Percentiles rank a stretch among this genome's conserved stretches.
Conservation (phyloP, 2,329 filamentous ascomycete genomes). For the Hymenoscyphus scutula region DNA sequence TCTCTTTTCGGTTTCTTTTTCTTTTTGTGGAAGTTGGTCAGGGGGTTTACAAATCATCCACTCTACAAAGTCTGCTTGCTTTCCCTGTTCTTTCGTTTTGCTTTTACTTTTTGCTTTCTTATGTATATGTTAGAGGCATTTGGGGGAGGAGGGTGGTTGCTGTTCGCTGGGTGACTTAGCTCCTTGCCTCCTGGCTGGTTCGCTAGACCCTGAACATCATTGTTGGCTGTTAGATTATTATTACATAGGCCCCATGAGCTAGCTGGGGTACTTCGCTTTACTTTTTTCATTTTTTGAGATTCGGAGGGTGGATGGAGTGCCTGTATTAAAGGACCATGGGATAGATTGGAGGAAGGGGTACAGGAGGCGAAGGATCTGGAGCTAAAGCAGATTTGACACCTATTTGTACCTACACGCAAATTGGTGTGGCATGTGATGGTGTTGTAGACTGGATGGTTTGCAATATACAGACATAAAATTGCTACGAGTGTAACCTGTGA, state of each 20-base stretch:
- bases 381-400: constrained; percentile 12
- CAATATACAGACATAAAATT: constrained; percentile 28
- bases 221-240: constrained; percentile 12
- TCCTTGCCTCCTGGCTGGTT: neutral
- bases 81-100: neutral
- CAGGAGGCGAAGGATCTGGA: neutral
- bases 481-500: neutral
- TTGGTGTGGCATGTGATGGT: constrained; percentile 20
- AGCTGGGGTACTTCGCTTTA: too few species aligned
- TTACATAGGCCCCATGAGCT: constrained; percentile 19
- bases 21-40: constrained; percentile 11
- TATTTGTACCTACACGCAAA: neutral
- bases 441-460: constrained; percentile 22
- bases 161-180: neutral
- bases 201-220: constrained; percentile 1
- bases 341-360: neutral
- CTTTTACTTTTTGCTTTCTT: constrained; percentile 16
- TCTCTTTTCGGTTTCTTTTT: constrained; percentile 12
- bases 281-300: constrained; percentile 12
- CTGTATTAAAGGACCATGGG: constrained; percentile 1
- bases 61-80: constrained; percentile 12
- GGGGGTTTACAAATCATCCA: constrained; percentile 11
- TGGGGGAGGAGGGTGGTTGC: neutral
- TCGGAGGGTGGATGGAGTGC: constrained; percentile 5
- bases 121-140: constrained; percentile 17